Evolutionary conservation across 768 basidiomycete species (phyloP), one percentile per base, ranked within the genome.

Genomic region (Boletus reticuloceps): DNA sequence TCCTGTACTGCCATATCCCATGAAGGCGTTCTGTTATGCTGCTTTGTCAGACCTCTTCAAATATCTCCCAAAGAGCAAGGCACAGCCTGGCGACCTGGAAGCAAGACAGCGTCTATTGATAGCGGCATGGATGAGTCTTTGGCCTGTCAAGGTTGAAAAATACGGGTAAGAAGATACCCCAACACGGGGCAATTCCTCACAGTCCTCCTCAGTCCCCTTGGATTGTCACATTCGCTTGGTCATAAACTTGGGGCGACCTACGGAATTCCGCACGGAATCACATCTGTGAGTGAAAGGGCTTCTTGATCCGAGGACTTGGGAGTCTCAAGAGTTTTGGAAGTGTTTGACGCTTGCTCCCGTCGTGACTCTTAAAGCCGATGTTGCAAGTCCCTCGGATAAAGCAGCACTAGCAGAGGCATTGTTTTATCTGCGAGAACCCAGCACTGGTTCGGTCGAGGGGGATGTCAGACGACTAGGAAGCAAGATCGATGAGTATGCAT

Each of bases 111-210:
- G 80, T 65, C 75, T 90, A 14, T 82, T 89, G 66, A 52, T 91
- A 40, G 89, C 88, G 3, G 80, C 87, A 1, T 91, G 88, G 90
- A 88, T 89, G 86, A 88, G 85, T 58, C 60, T 88, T 12, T 90
- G 86, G 87, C 88, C 88, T 0, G 69, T 77, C 41, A 83, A 80
- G 62, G 54, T 76, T 10, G 82, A 83, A 61, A 77, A 74, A 61
- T 83, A 84, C 61, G 76, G 77, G 85, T 83, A 59, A 53, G 69
- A 51, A 31, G 38, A 19, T 36, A 36, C 34, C 34, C 34, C 6
- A 36, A 36, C 11, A 36, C 34, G 34, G 37, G 16, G 36, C 14
- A 38, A n/a, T 32, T 20, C 36, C 46, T 55, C 31, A 55, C 19
- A 11, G 13, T 32, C 42, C 47, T 45, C 20, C 13, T 42, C 11